Evolutionary conservation across 176 grass and related monocot species (phyloP).

Genomic region (Musa schizocarpa): DNA sequence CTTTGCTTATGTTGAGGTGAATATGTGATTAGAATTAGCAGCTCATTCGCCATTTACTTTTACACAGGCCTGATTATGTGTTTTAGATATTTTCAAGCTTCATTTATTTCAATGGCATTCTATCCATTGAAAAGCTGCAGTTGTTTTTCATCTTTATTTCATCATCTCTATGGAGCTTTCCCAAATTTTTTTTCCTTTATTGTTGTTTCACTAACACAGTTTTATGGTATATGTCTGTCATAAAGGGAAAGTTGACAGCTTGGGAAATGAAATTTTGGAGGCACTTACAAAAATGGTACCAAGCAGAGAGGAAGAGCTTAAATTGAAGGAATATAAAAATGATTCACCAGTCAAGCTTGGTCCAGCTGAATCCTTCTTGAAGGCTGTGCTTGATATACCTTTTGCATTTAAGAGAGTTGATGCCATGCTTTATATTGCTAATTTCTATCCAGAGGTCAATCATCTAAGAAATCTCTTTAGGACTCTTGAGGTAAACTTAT

Average conservation of each 20-base stretch:
- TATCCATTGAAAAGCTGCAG: too few species aligned
- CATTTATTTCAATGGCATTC: too few species aligned
- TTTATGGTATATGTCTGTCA: background rate
- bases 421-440: conserved; percentile 9
- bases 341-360: conserved; percentile 4
- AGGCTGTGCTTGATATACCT: conserved; percentile 6
- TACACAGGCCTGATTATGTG: too few species aligned
- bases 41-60: too few species aligned
- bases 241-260: conserved; percentile 1
- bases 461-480: background rate
- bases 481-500: conserved; percentile 1
- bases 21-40: too few species aligned
- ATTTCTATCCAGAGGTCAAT: conserved; percentile 13
- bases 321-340: conserved; percentile 6
- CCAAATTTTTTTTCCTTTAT: background rate
- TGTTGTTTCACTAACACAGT: background rate
- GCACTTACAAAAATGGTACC: conserved; percentile 7
- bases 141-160: too few species aligned
- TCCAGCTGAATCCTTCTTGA: conserved; percentile 6
- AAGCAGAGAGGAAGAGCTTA: conserved; percentile 4
- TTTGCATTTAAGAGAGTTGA: conserved; percentile 16
- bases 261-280: conserved; percentile 7
- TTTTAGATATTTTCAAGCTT: too few species aligned
- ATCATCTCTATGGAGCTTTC: too few species aligned
- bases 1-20: too few species aligned